A percentile compares a stretch with the other conserved stretches of the same genome.
Conservation (phyloP, 2,329 filamentous ascomycete genomes). For the Aspergillaceae sp. region DNA sequence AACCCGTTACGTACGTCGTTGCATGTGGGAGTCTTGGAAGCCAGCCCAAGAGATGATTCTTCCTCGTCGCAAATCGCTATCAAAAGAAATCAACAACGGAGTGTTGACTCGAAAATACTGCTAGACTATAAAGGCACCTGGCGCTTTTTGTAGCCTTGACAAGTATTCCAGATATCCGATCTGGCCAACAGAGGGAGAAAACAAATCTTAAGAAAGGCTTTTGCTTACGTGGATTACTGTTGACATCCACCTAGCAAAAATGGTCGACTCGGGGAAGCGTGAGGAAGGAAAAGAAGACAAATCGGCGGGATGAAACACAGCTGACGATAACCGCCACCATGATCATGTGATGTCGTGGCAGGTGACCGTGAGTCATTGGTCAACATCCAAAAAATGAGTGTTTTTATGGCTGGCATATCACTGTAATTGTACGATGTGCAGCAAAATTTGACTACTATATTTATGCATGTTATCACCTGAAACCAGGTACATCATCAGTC, state of each 20-base stretch:
- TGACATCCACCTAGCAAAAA: slow-evolving; percentile 21
- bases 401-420: no score
- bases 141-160: background rate
- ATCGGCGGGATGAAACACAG: slow-evolving; percentile 23
- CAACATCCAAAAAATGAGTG: background rate
- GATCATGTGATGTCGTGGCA: slow-evolving; percentile 19
- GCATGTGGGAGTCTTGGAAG: background rate
- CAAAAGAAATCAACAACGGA: no score
- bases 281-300: slow-evolving; percentile 39
- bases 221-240: slow-evolving; percentile 42
- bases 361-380: slow-evolving; percentile 7
- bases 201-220: slow-evolving; percentile 45
- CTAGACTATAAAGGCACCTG: background rate
- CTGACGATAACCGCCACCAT: slow-evolving; percentile 10
- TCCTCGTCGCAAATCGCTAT: no score
- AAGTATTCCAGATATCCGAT: background rate
- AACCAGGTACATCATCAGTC: no score
- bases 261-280: slow-evolving; percentile 38
- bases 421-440: no score
- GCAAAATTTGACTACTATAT: background rate
- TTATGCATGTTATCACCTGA: background rate
- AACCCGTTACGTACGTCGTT: background rate
- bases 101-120: background rate
- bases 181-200: slow-evolving; percentile 35
- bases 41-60: background rate